Evolutionary conservation across 352 stramenopile genomes (phyloP), one percentile per base, ranked within the genome.

Genomic region (Aphanomyces astaci): DNA sequence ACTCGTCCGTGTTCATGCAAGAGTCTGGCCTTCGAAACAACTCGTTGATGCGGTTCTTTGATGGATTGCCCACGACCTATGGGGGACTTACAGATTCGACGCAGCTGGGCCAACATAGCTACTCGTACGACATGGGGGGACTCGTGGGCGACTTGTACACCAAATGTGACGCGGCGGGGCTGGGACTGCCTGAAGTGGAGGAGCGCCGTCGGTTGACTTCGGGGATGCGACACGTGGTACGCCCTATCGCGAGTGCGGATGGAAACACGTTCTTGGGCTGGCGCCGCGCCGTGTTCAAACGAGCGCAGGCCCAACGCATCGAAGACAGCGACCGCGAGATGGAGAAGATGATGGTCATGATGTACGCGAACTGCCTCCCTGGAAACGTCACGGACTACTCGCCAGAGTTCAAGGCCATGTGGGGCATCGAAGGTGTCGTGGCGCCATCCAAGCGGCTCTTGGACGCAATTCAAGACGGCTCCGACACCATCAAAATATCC

Each of bases 341-440:
- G 25, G 79, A 87, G 65, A 74, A 73, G 54, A 82, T 86, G 71
- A 31, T 73, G 53, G 83, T 79, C 36, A 74, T 84, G 75, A 80
- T 79, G 48, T 71, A 86, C 51, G 69, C 82, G 28, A 70, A 82
- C 33, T 87, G 79, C 56, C 71, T 86, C 1, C 78, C 78, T 15
- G 78, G 78, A 17, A n/a, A 27, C 10, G 72, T 73, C 0, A 52
- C 63, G 0, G 76, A 84, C 39, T 87, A 84, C 65, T 66, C 71
- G 0, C 55, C 59, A 0, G 71, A 74, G 49, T 85, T 86, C 66
- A 84, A 84, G 64, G 66, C 62, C 0, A 75, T 72, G 13, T 86
- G 76, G 78, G 64, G 72, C 11, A 76, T 72, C 0, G 71, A 73
- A 3, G 51, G 11, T 73, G 77, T 13, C 74, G 77, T 13, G 83